phyloP scores from a whole-genome alignment of 192 early-diverging fungal species.

The Coemansia interrupta region DNA sequence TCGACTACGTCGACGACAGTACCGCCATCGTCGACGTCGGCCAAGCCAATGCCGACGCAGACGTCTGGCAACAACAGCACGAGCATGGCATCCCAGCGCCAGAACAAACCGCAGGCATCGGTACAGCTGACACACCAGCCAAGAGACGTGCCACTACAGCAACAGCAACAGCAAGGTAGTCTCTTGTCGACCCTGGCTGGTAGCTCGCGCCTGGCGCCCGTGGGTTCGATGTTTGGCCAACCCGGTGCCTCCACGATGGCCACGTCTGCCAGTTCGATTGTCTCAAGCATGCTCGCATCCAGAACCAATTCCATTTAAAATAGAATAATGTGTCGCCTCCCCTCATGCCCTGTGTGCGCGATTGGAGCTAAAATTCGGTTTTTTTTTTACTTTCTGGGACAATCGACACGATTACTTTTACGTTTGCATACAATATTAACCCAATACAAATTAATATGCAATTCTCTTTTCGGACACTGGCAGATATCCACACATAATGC shows the following conservation, averaged over 20 bases:
- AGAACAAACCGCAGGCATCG: background rate
- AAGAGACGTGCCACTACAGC: background rate
- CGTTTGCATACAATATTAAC: background rate
- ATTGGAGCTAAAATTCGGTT: background rate
- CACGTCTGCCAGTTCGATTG: slow-evolving; percentile 29
- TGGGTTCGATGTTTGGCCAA: slow-evolving; percentile 39
- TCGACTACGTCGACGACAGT: slow-evolving; percentile 17
- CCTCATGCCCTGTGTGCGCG: background rate
- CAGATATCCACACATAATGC: too few species aligned
- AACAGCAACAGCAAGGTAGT: slow-evolving; percentile 6
- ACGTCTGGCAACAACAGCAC: background rate
- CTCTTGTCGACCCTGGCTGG: slow-evolving; percentile 21
- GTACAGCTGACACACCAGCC: background rate
- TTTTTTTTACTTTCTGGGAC: slow-evolving; percentile 20
- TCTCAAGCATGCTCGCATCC: slow-evolving; percentile 39
- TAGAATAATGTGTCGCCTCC: slow-evolving; percentile 2
- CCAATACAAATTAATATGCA: too few species aligned
- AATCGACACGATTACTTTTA: background rate
- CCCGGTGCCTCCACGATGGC: slow-evolving; percentile 13
- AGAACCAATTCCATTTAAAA: slow-evolving; percentile 44
- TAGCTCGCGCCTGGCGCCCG: slow-evolving; percentile 34
- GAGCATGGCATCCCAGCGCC: slow-evolving; percentile 10
- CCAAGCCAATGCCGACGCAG: slow-evolving; percentile 1
- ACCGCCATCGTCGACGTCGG: slow-evolving; percentile 3
- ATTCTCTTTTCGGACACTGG: too few species aligned